Evolutionary conservation across 73 alveolate genomes (phyloP), one percentile per base, ranked within the genome.

Genomic region (Paramecium sonneborni): DNA sequence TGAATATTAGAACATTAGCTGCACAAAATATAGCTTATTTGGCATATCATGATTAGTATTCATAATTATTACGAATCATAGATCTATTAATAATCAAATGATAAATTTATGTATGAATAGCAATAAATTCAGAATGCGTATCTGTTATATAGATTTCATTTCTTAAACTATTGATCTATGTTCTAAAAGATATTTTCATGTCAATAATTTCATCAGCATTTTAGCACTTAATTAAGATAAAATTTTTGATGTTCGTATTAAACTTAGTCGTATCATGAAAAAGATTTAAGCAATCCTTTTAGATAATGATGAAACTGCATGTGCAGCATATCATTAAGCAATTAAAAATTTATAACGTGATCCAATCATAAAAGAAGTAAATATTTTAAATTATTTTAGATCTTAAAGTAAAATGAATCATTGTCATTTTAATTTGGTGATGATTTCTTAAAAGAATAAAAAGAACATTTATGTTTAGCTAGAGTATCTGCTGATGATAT

Each of bases 191-290:
- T 74, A 35, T 35, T 74, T 74, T 32, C 44, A 67, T 26, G 12
- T 67, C 21, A 74, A 32, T 18, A 74, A 74, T 74, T 74, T 74
- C 4, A 74, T 74, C 11, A 10, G 14, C 3, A 43, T 74, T 15
- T 43, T 74, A 18, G 34, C 21, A 74, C 28, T 74, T 1, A 35
- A 35, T 38, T n/a, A 32, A n/a, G 87, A 74, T 74, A 28, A 28
- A 18, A 74, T 74, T 8, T 32, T n/a, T 15, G 87, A 74, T 74
- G 87, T 74, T 15, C 56, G 87, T 35, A 74, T 74, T 38, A 74
- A 35, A 38, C 24, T 74, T n/a, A 43, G 62, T 32, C 55, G 57
- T 32, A 35, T 74, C 32, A 74, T 74, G 87, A 35, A 74, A 38
- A 74, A 74, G 46, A 35, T 74, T 3, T 28, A 74, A 12, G 11